A percentile compares a stretch with the other conserved stretches of the same genome.
phyloP scores from a whole-genome alignment of 441 rosid species.

The Eruca vesicaria region DNA sequence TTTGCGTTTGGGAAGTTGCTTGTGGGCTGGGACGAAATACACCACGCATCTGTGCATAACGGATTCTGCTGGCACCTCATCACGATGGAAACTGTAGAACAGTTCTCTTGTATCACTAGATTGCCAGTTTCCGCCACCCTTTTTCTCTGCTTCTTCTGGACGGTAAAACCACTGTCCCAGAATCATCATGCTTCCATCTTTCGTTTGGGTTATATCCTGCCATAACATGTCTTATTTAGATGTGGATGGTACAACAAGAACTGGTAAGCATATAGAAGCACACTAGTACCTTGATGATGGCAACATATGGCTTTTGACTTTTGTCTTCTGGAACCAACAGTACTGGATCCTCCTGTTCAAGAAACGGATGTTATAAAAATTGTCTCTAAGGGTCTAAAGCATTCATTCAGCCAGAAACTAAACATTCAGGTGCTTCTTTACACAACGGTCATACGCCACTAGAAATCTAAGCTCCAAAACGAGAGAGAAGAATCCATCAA shows the following conservation, averaged over 20 bases:
- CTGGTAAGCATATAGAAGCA: background rate
- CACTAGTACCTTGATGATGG: conserved; percentile 75
- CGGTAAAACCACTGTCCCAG: conserved; percentile 97
- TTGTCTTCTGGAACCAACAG: conserved; percentile 78
- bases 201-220: conserved; percentile 70
- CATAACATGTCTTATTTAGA: background rate
- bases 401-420: background rate
- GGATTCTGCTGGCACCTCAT: conserved; percentile 92
- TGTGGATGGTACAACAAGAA: background rate
- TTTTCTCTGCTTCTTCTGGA: conserved; percentile 88
- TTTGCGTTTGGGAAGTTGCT: conserved; percentile 81
- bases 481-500: background rate
- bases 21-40: conserved; percentile 80
- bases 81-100: conserved; percentile 89
- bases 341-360: conserved; percentile 83
- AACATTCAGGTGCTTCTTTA: background rate
- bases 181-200: conserved; percentile 67
- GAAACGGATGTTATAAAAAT: background rate
- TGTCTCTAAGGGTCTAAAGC: background rate
- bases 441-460: background rate
- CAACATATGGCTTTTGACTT: conserved; percentile 82
- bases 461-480: background rate
- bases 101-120: conserved; percentile 79
- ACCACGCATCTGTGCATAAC: conserved; percentile 95
- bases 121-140: conserved; percentile 90